These are phyloP conservation scores for Cutaneotrichosporon curvatum DNA, from an alignment of 1,284 basidiomycete genomes.

Conservation along the genomic window DNA sequence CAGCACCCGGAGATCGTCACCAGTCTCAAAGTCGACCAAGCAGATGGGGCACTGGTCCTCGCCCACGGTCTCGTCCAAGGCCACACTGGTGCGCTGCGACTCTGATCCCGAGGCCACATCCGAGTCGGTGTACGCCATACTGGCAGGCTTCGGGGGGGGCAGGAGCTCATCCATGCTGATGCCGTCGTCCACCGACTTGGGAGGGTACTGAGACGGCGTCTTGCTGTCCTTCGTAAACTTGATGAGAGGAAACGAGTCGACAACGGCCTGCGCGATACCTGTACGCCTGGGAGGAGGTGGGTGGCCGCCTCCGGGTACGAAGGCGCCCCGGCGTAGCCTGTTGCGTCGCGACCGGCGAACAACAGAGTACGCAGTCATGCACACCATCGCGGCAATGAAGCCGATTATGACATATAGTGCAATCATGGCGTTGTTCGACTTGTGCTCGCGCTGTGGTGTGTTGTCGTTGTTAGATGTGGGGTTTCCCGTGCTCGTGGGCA, in stretches of 20 bases:
- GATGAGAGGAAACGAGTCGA: constrained; percentile 88
- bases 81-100: constrained; percentile 1
- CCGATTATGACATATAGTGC: constrained; percentile 80
- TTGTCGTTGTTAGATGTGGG: constrained; percentile 11
- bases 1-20: constrained; percentile 77
- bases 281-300: constrained; percentile 52
- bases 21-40: constrained; percentile 83
- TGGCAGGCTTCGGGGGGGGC: not conserved
- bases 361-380: constrained; percentile 34
- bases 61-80: constrained; percentile 1
- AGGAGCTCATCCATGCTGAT: not conserved
- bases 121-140: too few relatives aligned
- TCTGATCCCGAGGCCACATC: not conserved
- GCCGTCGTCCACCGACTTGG: not conserved
- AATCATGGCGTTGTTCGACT: constrained; percentile 51
- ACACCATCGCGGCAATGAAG: constrained; percentile 68
- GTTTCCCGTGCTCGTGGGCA: constrained; percentile 9
- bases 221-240: constrained; percentile 57
- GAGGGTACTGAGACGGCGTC: not conserved
- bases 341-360: constrained; percentile 53
- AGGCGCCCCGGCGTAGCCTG: constrained; percentile 8
- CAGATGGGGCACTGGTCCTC: constrained; percentile 88
- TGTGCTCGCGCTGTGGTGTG: constrained; percentile 8
- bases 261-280: constrained; percentile 76
- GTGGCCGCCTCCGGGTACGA: constrained; percentile 13